These are phyloP conservation scores for Ascochyta pisi DNA, from an alignment of 2,329 filamentous ascomycete species.

Conservation along the genomic window DNA sequence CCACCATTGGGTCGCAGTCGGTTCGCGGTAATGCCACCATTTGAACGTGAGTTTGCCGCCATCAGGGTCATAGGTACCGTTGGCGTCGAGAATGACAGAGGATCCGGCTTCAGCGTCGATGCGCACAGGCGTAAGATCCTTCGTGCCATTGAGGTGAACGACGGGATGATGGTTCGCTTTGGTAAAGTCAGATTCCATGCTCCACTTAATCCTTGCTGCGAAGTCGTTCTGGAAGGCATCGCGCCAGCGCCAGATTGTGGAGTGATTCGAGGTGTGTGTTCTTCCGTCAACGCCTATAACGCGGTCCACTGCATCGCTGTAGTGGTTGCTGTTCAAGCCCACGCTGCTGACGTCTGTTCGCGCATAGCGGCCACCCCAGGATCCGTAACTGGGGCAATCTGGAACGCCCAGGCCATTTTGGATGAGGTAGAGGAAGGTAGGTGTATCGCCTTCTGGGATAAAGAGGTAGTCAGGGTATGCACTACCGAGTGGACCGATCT, in stretches of 20 bases:
- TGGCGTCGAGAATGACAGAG: slow-evolving; percentile 54
- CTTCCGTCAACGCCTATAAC: slow-evolving; percentile 45
- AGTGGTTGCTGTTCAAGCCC: slow-evolving; percentile 46
- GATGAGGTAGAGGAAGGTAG: slow-evolving; percentile 58
- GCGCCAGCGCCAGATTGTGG: slow-evolving; percentile 63
- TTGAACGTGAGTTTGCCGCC: slow-evolving; percentile 53
- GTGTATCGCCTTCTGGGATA: slow-evolving; percentile 63
- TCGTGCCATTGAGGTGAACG: slow-evolving; percentile 52
- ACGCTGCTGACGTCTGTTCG: slow-evolving; percentile 44
- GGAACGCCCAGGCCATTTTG: slow-evolving; percentile 58
- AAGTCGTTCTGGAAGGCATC: slow-evolving; percentile 61
- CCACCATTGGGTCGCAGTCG: slow-evolving; percentile 54
- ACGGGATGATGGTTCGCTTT: slow-evolving; percentile 58
- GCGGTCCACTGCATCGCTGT: slow-evolving; percentile 48
- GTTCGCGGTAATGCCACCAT: slow-evolving; percentile 59
- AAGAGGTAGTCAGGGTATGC: slow-evolving; percentile 56
- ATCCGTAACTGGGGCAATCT: slow-evolving; percentile 57
- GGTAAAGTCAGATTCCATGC: slow-evolving; percentile 42
- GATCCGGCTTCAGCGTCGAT: slow-evolving; percentile 53
- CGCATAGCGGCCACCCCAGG: slow-evolving; percentile 59
- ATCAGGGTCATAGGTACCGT: slow-evolving; percentile 57
- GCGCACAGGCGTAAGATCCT: slow-evolving; percentile 48
- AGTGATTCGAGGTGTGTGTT: slow-evolving; percentile 53
- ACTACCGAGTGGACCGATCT: slow-evolving; percentile 56
- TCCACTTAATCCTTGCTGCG: slow-evolving; percentile 59